Base-by-base conservation (phyloP, 2,329 filamentous ascomycete genomes). In the Hypoxylon sp. region DNA sequence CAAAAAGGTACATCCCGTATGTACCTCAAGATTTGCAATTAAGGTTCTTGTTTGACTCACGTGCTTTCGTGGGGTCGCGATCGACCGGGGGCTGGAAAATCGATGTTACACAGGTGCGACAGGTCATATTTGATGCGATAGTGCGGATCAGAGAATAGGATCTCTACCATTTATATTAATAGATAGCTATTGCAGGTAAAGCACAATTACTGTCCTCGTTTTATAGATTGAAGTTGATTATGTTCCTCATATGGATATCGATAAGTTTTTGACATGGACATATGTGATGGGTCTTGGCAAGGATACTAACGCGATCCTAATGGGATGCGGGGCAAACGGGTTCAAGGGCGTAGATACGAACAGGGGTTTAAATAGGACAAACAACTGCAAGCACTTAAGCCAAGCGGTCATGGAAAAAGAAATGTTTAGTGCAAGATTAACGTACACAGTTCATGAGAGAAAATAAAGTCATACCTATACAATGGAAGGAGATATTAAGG, bases 1-100 rank as follows among this genome's bases (percentile, higher is more conserved):
- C 29, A 44, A 5, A 48, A 52, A 65, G 51, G 39, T 65, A 63
- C 64, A 60, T 68, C 32, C n/a, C 4, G 21, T 13, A 57, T 59
- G 47, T 62, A 57, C 42, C 31, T 39, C 15, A 32, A 55, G 27
- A 54, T 68, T 56, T 65, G 47, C 27, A 66, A 58, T 66, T 65
- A 62, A 65, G 13, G n/a, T n/a, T n/a, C 13, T 24, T 57, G 54
- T 32, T 42, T 32, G 27, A 35, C n/a, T 44, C 68, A 72, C 70
- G 68, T 70, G 68, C 15, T 65, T 68, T 72, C 65, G 68, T 68
- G 68, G 56, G 35, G 57, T 65, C 29, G 37, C 21, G 47, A 54
- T 51, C 13, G 52, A 57, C 48, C 54, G 47, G 61, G 67, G 61
- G 47, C 47, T 24, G 27, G 4, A 17, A 42, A 42, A 15, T 60